Evolutionary conservation across 306 rosid genomes (phyloP).

Genomic region (Hippophae gyantsensis): DNA sequence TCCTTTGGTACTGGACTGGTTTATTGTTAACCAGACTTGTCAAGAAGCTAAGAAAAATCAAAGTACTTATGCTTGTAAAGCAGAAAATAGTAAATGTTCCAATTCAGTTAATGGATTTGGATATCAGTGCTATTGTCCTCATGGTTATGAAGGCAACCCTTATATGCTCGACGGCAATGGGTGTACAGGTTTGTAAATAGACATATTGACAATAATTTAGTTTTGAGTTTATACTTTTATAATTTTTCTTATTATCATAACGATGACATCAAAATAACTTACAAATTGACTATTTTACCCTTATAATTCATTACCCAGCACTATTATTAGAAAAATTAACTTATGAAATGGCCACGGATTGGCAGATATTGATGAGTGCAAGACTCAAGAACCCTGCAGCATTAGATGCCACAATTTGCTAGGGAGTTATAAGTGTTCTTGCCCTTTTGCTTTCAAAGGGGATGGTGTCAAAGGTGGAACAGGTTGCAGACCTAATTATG

Average conservation of each 20-base stretch:
- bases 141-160: constrained; percentile 18
- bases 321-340: too few species aligned
- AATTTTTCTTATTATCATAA: too few species aligned
- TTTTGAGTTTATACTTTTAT: too few species aligned
- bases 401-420: neutral
- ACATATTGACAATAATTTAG: too few species aligned
- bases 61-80: constrained; percentile 16
- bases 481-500: neutral
- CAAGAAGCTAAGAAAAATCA: neutral
- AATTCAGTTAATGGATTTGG: constrained; percentile 14
- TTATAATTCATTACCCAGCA: neutral
- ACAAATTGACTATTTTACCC: too few species aligned
- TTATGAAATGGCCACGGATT: neutral
- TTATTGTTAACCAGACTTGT: constrained; percentile 16
- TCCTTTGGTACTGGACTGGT: constrained; percentile 27
- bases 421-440: constrained; percentile 3
- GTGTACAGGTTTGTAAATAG: constrained; percentile 2
- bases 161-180: constrained; percentile 18
- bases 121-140: constrained; percentile 18
- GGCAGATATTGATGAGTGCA: constrained; percentile 21
- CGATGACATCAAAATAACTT: too few species aligned
- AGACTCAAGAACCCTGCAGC: constrained; percentile 3
- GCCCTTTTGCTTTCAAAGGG: constrained; percentile 2
- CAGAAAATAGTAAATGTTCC: constrained; percentile 8
- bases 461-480: constrained; percentile 6